Conservation (phyloP, 306 rosid species). For the Corylus avellana region DNA sequence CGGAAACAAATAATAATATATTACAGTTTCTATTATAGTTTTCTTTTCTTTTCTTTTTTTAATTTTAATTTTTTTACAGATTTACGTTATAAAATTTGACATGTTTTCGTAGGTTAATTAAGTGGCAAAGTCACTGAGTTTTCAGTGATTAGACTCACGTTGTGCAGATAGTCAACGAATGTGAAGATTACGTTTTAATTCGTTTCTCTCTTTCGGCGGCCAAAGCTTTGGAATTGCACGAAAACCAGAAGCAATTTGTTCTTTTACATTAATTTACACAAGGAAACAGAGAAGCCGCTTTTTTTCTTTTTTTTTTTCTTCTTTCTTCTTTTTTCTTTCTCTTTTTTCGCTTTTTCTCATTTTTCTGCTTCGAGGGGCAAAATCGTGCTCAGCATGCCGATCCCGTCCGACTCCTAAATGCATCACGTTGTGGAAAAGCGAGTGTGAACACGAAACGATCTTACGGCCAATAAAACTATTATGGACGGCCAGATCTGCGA, state of each 20-base stretch:
- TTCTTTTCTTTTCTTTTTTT: no score
- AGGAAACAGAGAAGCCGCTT: neutral
- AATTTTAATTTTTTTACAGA: no score
- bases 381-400: neutral
- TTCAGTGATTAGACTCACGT: neutral
- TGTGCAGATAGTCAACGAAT: neutral
- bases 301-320: neutral
- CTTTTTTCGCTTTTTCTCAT: neutral
- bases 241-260: neutral
- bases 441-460: neutral
- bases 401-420: no score
- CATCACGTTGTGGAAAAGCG: neutral
- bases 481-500: neutral
- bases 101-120: neutral
- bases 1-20: no score
- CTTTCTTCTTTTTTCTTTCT: neutral
- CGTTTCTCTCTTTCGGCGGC: neutral
- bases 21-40: no score
- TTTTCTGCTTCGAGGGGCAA: neutral
- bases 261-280: neutral
- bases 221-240: neutral
- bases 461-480: neutral
- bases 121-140: no score
- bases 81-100: neutral
- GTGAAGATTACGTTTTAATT: neutral